Evolutionary conservation across 2,329 filamentous ascomycete genomes (phyloP), one percentile per base, ranked within the genome.

Genomic region (Diaporthe sp.): DNA sequence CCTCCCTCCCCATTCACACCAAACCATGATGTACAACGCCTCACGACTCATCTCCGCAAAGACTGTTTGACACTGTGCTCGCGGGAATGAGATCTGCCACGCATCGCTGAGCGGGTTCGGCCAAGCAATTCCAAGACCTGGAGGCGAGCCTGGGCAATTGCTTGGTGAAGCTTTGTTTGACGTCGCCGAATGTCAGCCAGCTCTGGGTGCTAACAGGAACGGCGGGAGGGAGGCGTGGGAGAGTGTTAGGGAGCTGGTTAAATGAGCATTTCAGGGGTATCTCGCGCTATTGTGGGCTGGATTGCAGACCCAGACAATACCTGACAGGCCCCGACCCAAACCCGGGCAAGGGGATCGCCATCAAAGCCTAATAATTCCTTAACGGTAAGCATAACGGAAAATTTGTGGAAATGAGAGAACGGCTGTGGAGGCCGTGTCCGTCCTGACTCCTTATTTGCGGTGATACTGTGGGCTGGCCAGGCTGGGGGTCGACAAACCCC

Each of bases 341-440:
- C 22, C 57, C 42, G 25, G 28, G n/a, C 64, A 35, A 52, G 61
- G 52, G 61, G 71, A 58, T n/a, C 38, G 33, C 22, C 35, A 67
- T 19, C 33, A n/a, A 52, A 60, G 54, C 52, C 64, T 69, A 69
- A 69, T 69, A 69, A 69, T 68, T 73, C 42, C 47, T 58, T 69
- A 69, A 73, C 52, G 61, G 61, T 69, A 73, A 73, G 71, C 61
- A 73, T 69, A 73, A 40, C 28, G 38, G 61, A 64, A 28, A 28
- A 64, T 38, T 35, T 67, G 64, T 67, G 45, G 45, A 52, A 67
- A 67, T 52, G 45, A 67, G 45, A 17, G 45, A 17, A 58, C 9
- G 22, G 47, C 28, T 35, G 47, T 33, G 61, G 55, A 71, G 38
- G 42, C 30, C 45, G 25, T n/a, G 22, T n/a, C 28, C 35, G 55